Evolutionary conservation across 2,329 filamentous ascomycete species (phyloP).

Genomic region (Phyllosticta paracitricarpa): DNA sequence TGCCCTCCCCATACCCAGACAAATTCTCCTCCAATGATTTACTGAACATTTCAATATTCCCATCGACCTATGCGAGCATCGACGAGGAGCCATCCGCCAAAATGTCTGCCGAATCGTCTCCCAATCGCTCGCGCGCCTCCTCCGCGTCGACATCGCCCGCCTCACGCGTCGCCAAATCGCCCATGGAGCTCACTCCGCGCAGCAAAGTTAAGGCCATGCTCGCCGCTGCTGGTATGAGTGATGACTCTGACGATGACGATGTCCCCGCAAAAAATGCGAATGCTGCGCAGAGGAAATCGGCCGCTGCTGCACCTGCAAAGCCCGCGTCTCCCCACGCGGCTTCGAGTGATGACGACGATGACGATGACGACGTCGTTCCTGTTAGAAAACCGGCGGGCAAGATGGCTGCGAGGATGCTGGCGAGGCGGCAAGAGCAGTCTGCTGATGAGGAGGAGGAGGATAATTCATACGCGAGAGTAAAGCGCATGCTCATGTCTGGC

Average conservation of each 20-base stretch:
- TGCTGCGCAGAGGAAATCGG: neutral
- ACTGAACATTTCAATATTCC: neutral
- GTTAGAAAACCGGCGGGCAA: constrained; percentile 47
- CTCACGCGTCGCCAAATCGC: constrained; percentile 4
- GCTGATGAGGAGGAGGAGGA: constrained; percentile 19
- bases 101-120: constrained; percentile 6
- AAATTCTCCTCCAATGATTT: neutral
- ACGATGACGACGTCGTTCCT: constrained; percentile 20
- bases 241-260: constrained; percentile 7
- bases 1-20: neutral
- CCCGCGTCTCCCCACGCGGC: neutral
- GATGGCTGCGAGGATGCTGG: constrained; percentile 53
- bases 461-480: constrained; percentile 34
- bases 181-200: constrained; percentile 8
- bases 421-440: constrained; percentile 11
- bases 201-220: constrained; percentile 10
- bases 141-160: constrained; percentile 3
- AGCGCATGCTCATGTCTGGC: constrained; percentile 32
- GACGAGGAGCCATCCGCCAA: neutral
- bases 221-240: constrained; percentile 3
- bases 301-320: neutral
- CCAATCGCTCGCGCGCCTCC: constrained; percentile 6
- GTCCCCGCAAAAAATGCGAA: neutral
- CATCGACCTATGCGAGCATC: neutral
- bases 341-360: neutral